phyloP scores from a whole-genome alignment of 2,329 filamentous ascomycete species.

The Westerdykella aurantiaca region DNA sequence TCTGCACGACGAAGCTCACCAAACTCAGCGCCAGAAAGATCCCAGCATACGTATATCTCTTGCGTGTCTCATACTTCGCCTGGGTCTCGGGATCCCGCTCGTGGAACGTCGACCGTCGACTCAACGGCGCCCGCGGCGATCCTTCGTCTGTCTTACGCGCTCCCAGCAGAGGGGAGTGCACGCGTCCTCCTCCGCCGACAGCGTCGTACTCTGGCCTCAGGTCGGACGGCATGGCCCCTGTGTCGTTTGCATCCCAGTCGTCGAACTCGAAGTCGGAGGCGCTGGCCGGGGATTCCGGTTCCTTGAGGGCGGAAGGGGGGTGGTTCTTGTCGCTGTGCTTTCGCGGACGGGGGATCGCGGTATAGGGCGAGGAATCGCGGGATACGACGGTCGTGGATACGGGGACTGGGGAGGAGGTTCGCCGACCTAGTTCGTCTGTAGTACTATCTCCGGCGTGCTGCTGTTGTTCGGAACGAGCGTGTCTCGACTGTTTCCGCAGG shows the following conservation, averaged over 20 bases:
- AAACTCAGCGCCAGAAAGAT: constrained; percentile 79
- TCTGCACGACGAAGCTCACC: constrained; percentile 86
- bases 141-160: constrained; percentile 30
- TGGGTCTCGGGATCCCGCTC: constrained; percentile 67
- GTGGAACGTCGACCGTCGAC: constrained; percentile 63
- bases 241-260: constrained; percentile 42
- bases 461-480: no score
- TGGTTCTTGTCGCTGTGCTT: background rate
- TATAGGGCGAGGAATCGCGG: constrained; percentile 20
- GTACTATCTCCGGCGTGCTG: no score
- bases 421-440: no score
- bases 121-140: constrained; percentile 38
- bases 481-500: constrained; percentile 17
- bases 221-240: constrained; percentile 45
- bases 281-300: constrained; percentile 10
- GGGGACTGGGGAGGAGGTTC: constrained; percentile 17
- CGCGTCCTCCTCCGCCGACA: constrained; percentile 32
- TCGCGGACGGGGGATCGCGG: constrained; percentile 11
- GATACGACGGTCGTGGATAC: constrained; percentile 15
- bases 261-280: constrained; percentile 39
- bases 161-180: constrained; percentile 51
- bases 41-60: constrained; percentile 80
- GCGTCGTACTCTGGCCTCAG: constrained; percentile 39
- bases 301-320: constrained; percentile 5
- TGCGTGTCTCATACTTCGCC: constrained; percentile 61